Percentiles rank a stretch among this genome's conserved stretches.
phyloP scores from a whole-genome alignment of 2,329 filamentous ascomycete genomes.

The Ramularia collo-cygni region DNA sequence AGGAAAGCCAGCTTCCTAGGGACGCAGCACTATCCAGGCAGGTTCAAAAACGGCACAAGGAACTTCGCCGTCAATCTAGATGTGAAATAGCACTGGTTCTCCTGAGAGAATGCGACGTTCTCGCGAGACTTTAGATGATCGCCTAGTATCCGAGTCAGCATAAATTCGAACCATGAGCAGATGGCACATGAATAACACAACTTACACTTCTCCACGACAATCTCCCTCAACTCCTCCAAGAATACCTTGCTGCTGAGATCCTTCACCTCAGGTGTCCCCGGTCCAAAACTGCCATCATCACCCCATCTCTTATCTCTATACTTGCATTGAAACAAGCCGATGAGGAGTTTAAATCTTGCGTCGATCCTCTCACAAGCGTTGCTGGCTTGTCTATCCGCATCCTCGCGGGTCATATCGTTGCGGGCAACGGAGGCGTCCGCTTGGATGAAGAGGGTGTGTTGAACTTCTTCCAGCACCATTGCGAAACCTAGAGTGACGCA shows the following conservation, averaged over 20 bases:
- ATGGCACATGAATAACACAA: slow-evolving; percentile 3
- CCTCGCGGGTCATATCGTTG: slow-evolving; percentile 15
- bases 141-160: slow-evolving; percentile 22
- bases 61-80: slow-evolving; percentile 40
- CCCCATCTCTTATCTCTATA: slow-evolving; percentile 38
- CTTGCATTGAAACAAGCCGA: slow-evolving; percentile 42
- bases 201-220: slow-evolving; percentile 40
- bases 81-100: slow-evolving; percentile 36
- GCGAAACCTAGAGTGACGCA: slow-evolving; percentile 41
- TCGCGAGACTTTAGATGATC: slow-evolving; percentile 34
- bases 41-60: slow-evolving; percentile 31
- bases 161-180: neutral
- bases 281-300: slow-evolving; percentile 31
- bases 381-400: slow-evolving; percentile 23
- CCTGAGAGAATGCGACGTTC: slow-evolving; percentile 32
- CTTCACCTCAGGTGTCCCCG: slow-evolving; percentile 33
- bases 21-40: slow-evolving; percentile 5
- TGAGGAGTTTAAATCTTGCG: slow-evolving; percentile 37
- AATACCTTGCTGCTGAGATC: slow-evolving; percentile 33
- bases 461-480: slow-evolving; percentile 43
- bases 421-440: slow-evolving; percentile 32
- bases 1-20: no score
- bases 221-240: slow-evolving; percentile 30
- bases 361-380: slow-evolving; percentile 41
- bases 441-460: slow-evolving; percentile 41